Conservation (phyloP, 2,329 filamentous ascomycete genomes). For the Apiospora koreana region DNA sequence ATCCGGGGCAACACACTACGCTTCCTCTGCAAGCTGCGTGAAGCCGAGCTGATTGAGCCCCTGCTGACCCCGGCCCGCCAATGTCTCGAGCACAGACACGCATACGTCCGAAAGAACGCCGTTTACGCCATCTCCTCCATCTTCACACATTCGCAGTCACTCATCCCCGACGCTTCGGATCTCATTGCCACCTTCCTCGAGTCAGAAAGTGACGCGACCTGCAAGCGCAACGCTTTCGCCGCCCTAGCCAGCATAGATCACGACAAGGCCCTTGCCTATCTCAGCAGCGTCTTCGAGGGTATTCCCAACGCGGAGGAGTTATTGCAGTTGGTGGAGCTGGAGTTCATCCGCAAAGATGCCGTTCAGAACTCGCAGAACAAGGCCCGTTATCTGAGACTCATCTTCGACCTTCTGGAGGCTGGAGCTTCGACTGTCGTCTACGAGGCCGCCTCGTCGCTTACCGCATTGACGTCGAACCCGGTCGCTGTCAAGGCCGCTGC, state of each 20-base stretch:
- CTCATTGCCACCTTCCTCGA: conserved; percentile 88
- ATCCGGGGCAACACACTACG: conserved; percentile 97
- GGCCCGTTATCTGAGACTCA: conserved; percentile 88
- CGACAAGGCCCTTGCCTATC: conserved; percentile 84
- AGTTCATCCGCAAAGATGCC: conserved; percentile 98
- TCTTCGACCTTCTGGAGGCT: conserved; percentile 95
- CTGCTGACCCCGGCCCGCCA: conserved; percentile 88
- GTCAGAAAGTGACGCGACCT: conserved; percentile 88
- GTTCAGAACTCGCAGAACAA: conserved; percentile 93
- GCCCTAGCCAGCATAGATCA: conserved; percentile 90
- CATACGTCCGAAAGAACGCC: conserved; percentile 97
- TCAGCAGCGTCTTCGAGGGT: conserved; percentile 87
- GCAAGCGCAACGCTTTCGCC: conserved; percentile 97
- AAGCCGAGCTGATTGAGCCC: conserved; percentile 94
- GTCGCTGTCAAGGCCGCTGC: conserved; percentile 97
- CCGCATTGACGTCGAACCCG: conserved; percentile 90
- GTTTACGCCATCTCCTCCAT: conserved; percentile 95
- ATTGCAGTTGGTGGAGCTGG: conserved; percentile 87
- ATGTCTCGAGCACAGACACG: conserved; percentile 94
- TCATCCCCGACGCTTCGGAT: conserved; percentile 95
- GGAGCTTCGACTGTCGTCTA: conserved; percentile 94
- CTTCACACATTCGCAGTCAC: conserved; percentile 82
- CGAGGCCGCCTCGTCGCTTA: conserved; percentile 93
- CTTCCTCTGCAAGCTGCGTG: conserved; percentile 94
- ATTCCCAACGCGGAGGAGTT: conserved; percentile 94